A percentile compares a stretch with the other conserved stretches of the same genome.
Conservation (phyloP, 345 rosid species). For the Salix koriyanagi region DNA sequence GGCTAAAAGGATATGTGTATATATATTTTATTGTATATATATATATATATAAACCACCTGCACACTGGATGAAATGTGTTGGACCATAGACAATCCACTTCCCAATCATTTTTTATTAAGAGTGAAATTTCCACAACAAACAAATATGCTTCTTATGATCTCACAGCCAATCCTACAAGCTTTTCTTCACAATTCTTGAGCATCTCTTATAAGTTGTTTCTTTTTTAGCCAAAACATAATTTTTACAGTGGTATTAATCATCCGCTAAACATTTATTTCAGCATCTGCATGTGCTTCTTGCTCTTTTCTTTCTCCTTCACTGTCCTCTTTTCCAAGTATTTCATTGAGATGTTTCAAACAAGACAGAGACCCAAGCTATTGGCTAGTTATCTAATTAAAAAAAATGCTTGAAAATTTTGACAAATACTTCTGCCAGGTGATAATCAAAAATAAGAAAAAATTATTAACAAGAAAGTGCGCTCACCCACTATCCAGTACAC, state of each 20-base stretch:
- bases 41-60: no score
- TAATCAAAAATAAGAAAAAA: not conserved
- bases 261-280: not conserved
- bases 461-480: conserved; percentile 8
- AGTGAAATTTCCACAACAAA: not conserved
- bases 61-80: not conserved
- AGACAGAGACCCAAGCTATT: not conserved
- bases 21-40: no score
- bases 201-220: not conserved
- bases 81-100: not conserved
- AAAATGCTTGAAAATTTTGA: not conserved
- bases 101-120: not conserved
- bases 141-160: not conserved
- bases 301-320: not conserved
- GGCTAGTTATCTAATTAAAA: not conserved
- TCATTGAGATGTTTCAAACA: not conserved
- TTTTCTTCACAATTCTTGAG: not conserved
- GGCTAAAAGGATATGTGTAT: no score
- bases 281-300: not conserved
- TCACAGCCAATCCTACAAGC: not conserved
- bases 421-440: not conserved
- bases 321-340: not conserved
- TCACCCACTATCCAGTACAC: conserved; percentile 92
- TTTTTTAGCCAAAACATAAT: not conserved
- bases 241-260: not conserved